phyloP scores from a whole-genome alignment of 257 asterid genomes.

The Cruciata laevipes region DNA sequence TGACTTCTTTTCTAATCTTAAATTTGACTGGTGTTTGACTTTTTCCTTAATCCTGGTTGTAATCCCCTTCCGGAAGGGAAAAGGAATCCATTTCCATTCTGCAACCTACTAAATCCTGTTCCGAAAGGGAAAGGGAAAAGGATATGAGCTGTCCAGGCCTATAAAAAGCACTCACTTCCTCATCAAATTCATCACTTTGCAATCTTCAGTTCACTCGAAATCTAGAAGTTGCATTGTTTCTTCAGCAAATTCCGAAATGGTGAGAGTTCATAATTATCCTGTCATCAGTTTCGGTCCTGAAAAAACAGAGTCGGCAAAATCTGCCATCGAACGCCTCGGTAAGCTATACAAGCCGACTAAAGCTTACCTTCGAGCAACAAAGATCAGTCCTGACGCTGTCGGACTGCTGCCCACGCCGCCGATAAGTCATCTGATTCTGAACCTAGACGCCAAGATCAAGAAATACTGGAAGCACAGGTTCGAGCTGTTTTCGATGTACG shows the following conservation, averaged over 20 bases:
- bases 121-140: background rate
- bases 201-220: background rate
- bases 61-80: too few species aligned
- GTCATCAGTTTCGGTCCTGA: background rate
- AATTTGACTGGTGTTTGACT: too few species aligned
- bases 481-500: slow-evolving; percentile 54
- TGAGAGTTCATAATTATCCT: background rate
- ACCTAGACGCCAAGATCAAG: slow-evolving; percentile 25
- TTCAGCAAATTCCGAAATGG: background rate
- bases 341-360: too few species aligned
- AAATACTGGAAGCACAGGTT: slow-evolving; percentile 81
- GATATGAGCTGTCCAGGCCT: background rate
- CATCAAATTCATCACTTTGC: background rate
- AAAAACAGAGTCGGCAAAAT: too few species aligned
- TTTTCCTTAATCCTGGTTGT: too few species aligned
- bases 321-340: too few species aligned
- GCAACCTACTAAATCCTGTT: background rate
- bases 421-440: background rate
- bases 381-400: background rate
- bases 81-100: too few species aligned
- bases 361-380: too few species aligned
- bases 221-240: background rate
- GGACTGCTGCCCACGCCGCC: background rate
- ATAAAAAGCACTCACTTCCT: too few species aligned
- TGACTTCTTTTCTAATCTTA: too few species aligned